Evolutionary conservation across 2,329 filamentous ascomycete genomes (phyloP).

Genomic region (Trichoderma sp.): DNA sequence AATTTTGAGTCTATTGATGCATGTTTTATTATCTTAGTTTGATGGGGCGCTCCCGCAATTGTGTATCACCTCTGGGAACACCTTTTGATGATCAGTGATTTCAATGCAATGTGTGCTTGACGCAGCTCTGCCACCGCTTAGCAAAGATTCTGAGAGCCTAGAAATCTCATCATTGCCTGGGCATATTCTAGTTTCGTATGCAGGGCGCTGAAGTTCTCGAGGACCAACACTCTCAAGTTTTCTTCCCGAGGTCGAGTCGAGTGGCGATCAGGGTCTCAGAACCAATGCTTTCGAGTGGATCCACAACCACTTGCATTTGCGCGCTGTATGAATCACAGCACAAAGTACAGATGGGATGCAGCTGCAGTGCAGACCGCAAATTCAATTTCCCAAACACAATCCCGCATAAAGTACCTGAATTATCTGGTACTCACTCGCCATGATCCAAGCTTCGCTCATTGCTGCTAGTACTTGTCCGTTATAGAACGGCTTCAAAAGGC

Average conservation of each 20-base stretch:
- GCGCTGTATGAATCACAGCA: too few species aligned
- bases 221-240: not conserved
- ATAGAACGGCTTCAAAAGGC: too few species aligned
- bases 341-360: not conserved
- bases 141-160: too few species aligned
- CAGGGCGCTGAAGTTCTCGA: not conserved
- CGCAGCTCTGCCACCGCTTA: conserved; percentile 2
- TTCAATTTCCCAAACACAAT: not conserved
- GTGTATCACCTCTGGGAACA: not conserved
- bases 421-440: too few species aligned
- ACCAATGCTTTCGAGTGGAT: not conserved
- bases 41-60: too few species aligned
- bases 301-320: not conserved
- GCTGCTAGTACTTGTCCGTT: too few species aligned
- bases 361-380: conserved; percentile 12
- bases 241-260: too few species aligned
- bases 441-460: too few species aligned
- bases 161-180: too few species aligned
- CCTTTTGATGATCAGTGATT: not conserved
- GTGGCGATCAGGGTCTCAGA: not conserved
- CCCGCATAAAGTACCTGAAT: not conserved
- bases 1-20: not conserved
- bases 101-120: not conserved
- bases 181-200: not conserved
- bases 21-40: conserved; percentile 10